Base-by-base conservation (phyloP, 352 stramenopile genomes). In the Globisporangium solare region DNA sequence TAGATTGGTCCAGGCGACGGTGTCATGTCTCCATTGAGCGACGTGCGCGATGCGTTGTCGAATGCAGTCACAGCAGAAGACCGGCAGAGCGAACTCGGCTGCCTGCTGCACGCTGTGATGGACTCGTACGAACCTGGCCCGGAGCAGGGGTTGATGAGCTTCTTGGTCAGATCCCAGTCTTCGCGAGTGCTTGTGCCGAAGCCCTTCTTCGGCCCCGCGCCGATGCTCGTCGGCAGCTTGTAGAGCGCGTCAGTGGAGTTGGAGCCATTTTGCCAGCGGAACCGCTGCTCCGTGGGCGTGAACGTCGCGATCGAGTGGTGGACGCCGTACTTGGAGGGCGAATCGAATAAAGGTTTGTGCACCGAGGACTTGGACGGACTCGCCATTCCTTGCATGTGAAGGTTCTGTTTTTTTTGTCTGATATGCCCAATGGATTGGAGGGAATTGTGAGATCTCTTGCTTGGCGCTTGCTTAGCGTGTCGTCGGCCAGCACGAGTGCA, bases 181-280 rank as follows among this genome's bases (percentile, higher is more conserved):
- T 91, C 83, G 5, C 81, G 70, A 20, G 83, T 92, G 60, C 75
- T 88, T 20, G 79, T 88, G 41, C 83, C 81, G 24, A 92, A 93
- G 58, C 81, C 83, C 56, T 91, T 93, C 49, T 83, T 84, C 0
- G 67, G 22, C 0, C 73, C 71, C 0, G 74, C 45, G 20, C 79
- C 79, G 47, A 90, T 76, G 24, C 64, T 88, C 2, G 76, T 72
- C 0, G 83, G 83, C 6, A 92, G 55, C n/a, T 64, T 80, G 61
- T 92, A 92, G 31, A 92, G 56, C 14, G 79, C 83, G 60, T 92
- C 78, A 1, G 79, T 88, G 24, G 68, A 48, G 32, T 69, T 74
- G 10, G 60, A 68, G 18, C 67, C 53, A 31, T 76, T 71, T 60
- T 93, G 80, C 83, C 83, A 93, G 48, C 76, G 63, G 64, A 92